phyloP scores from a whole-genome alignment of 371 early-diverging fungal species.

The Smittium mucronatum region DNA sequence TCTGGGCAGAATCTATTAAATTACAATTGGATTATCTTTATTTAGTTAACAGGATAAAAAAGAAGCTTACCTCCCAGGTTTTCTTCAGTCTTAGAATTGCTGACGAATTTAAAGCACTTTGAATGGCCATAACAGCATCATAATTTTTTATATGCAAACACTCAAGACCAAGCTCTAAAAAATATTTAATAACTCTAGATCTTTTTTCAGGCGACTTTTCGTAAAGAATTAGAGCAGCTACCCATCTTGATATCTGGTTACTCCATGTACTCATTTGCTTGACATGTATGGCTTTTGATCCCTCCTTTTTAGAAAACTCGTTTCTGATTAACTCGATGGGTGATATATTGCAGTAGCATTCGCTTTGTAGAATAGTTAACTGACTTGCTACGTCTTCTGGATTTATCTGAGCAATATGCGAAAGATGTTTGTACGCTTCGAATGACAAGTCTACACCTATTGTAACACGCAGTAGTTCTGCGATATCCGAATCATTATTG shows the following conservation, averaged over 20 bases:
- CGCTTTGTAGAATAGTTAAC: conserved; percentile 32
- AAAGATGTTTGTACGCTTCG: conserved; percentile 27
- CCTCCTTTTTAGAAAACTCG: conserved; percentile 25
- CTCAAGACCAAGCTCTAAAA: conserved; percentile 48
- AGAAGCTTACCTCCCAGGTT: conserved; percentile 45
- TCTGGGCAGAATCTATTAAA: conserved; percentile 25
- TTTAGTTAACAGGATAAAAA: neutral
- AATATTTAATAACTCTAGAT: conserved; percentile 46
- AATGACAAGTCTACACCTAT: conserved; percentile 31
- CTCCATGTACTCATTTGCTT: conserved; percentile 32
- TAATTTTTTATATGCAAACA: conserved; percentile 55
- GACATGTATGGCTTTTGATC: conserved; percentile 24
- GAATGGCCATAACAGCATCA: conserved; percentile 64
- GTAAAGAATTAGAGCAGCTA: conserved; percentile 46
- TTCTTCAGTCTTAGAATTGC: conserved; percentile 53
- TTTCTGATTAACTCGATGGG: conserved; percentile 30
- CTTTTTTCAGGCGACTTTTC: conserved; percentile 55
- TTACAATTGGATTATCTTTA: neutral
- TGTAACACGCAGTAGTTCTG: conserved; percentile 29
- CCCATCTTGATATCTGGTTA: conserved; percentile 45
- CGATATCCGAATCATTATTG: conserved; percentile 26
- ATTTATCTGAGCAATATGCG: conserved; percentile 26
- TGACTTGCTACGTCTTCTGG: conserved; percentile 32
- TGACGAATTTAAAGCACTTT: conserved; percentile 60
- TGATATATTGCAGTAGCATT: conserved; percentile 32